These are phyloP conservation scores for Phaeophleospora eucalypticola DNA, from an alignment of 2,329 filamentous ascomycete species.

Conservation along the genomic window DNA sequence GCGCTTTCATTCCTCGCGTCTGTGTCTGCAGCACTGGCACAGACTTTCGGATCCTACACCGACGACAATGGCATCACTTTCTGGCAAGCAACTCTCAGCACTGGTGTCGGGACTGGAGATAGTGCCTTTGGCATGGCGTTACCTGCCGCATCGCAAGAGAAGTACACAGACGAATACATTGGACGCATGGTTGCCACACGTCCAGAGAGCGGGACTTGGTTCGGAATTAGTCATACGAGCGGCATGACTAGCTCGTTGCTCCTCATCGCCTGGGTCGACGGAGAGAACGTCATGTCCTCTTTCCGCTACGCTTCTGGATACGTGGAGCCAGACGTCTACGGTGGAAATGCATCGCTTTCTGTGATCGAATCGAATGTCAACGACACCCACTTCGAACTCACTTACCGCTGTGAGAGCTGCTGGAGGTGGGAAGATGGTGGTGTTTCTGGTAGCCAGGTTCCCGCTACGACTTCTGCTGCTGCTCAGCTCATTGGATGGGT, in stretches of 20 bases:
- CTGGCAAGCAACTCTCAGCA: constrained; percentile 46
- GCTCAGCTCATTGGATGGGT: constrained; percentile 30
- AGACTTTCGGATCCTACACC: constrained; percentile 26
- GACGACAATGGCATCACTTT: constrained; percentile 51
- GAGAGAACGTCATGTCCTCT: constrained; percentile 52
- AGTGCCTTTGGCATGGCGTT: constrained; percentile 55
- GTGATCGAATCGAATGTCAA: constrained; percentile 58
- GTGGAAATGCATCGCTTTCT: constrained; percentile 58
- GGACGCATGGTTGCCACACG: constrained; percentile 51
- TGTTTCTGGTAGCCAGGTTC: constrained; percentile 37
- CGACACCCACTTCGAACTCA: constrained; percentile 55
- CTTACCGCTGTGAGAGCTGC: constrained; percentile 60
- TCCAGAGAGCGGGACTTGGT: constrained; percentile 50
- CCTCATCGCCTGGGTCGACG: constrained; percentile 55
- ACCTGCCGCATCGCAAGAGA: constrained; percentile 40
- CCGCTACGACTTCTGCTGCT: constrained; percentile 32
- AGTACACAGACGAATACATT: constrained; percentile 52
- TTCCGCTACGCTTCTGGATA: constrained; percentile 59
- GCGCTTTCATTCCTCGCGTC: constrained; percentile 19
- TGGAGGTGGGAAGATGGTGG: constrained; percentile 44
- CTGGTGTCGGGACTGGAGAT: constrained; percentile 41
- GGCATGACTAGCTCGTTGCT: constrained; percentile 58
- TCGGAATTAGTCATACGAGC: constrained; percentile 54
- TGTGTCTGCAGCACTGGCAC: constrained; percentile 20
- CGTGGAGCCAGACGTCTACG: constrained; percentile 55